A percentile compares a stretch with the other conserved stretches of the same genome.
phyloP scores from a whole-genome alignment of 352 stramenopile genomes.

The Elongisporangium prolatum region DNA sequence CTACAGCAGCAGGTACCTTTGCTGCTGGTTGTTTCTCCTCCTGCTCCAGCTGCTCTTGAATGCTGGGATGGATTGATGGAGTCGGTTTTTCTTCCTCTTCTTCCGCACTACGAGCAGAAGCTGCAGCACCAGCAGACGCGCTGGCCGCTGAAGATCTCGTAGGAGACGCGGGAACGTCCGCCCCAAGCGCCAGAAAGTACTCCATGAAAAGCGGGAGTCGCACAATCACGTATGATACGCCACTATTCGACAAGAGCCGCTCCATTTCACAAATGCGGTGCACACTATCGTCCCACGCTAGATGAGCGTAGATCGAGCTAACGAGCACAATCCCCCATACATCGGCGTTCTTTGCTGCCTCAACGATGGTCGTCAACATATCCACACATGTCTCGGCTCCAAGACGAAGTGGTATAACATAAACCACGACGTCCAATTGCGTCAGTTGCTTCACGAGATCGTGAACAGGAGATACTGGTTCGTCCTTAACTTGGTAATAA shows the following conservation, averaged over 20 bases:
- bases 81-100: conserved; percentile 7
- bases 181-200: conserved; percentile 59
- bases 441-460: conserved; percentile 60
- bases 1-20: not conserved
- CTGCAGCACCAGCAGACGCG: not conserved
- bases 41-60: not conserved
- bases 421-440: conserved; percentile 58
- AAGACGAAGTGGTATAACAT: conserved; percentile 62
- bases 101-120: not conserved
- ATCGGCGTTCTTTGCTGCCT: conserved; percentile 39
- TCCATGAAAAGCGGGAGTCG: conserved; percentile 76
- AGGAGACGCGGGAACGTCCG: not conserved
- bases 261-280: conserved; percentile 67
- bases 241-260: conserved; percentile 46
- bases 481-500: conserved; percentile 38
- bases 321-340: conserved; percentile 73
- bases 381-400: conserved; percentile 45
- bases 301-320: conserved; percentile 55
- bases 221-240: conserved; percentile 53
- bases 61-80: not conserved
- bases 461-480: conserved; percentile 35
- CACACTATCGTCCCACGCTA: conserved; percentile 23
- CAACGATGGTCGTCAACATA: conserved; percentile 44
- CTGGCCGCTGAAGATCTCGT: not conserved
- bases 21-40: not conserved